Conservation (phyloP, 257 asterid genomes). For the Asclepias syriaca region DNA sequence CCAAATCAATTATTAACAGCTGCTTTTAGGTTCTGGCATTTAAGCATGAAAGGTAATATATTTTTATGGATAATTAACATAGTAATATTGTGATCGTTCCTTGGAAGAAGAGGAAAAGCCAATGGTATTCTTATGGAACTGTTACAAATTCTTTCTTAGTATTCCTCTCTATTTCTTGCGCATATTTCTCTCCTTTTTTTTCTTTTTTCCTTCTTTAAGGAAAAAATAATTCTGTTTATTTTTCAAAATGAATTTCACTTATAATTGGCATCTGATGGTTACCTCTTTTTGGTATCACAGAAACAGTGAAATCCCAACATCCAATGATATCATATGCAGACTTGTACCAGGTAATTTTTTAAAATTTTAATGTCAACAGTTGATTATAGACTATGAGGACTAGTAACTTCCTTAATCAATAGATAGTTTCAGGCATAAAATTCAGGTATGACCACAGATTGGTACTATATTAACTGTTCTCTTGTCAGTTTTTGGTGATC, state of each 20-base stretch:
- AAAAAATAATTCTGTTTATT: neutral
- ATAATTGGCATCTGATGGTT: neutral
- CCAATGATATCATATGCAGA: constrained; percentile 81
- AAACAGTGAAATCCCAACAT: constrained; percentile 71
- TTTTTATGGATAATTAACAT: neutral
- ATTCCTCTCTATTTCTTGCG: neutral
- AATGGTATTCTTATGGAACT: neutral
- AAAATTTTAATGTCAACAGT: neutral
- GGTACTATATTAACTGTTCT: neutral
- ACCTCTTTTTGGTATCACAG: constrained; percentile 39
- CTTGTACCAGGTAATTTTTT: constrained; percentile 65
- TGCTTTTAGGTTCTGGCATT: neutral
- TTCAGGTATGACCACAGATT: neutral
- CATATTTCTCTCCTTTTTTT: neutral
- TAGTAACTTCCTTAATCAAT: neutral
- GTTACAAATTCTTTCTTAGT: neutral
- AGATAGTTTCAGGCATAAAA: neutral
- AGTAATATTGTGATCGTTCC: neutral
- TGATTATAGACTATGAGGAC: no score
- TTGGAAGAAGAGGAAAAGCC: neutral
- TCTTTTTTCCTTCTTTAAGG: neutral
- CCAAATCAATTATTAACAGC: neutral
- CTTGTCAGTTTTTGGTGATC: neutral
- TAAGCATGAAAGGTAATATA: neutral
- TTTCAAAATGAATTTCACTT: neutral